A percentile compares a stretch with the other conserved stretches of the same genome.
phyloP scores from a whole-genome alignment of 1,284 basidiomycete genomes.

The Rhodofomes roseus region DNA sequence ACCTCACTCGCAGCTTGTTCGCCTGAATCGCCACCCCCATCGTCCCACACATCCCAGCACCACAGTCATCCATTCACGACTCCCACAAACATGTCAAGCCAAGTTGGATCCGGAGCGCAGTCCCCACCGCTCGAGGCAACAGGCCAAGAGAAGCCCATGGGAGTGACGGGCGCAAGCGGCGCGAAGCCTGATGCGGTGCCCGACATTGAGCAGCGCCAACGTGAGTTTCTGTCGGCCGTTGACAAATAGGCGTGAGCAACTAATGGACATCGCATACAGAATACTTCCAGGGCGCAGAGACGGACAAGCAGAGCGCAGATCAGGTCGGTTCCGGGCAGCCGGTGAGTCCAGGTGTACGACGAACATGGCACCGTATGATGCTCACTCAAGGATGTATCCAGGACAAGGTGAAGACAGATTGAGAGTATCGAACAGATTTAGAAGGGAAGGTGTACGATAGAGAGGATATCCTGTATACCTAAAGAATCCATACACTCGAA shows the following conservation, averaged over 20 bases:
- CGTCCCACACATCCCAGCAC: background rate
- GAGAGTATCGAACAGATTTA: background rate
- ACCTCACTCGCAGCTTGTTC: background rate
- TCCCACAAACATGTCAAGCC: slow-evolving; percentile 18
- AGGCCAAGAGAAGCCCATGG: slow-evolving; percentile 42
- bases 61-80: background rate
- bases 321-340: slow-evolving; percentile 8
- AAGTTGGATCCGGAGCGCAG: slow-evolving; percentile 35
- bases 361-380: background rate
- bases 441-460: background rate
- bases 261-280: slow-evolving; percentile 5
- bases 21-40: background rate
- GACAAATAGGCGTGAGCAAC: background rate
- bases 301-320: slow-evolving; percentile 2
- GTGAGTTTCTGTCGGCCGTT: slow-evolving; percentile 19
- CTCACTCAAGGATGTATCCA: background rate
- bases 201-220: slow-evolving; percentile 34
- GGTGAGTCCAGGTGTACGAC: background rate
- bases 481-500: too few relatives aligned
- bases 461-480: background rate
- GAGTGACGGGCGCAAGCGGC: slow-evolving; percentile 43
- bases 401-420: background rate
- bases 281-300: slow-evolving; percentile 15
- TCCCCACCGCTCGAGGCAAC: slow-evolving; percentile 52
- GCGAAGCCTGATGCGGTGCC: slow-evolving; percentile 30